Percentiles rank a stretch among this genome's conserved stretches.
These are phyloP conservation scores for Aquilaria yunnanensis DNA, from an alignment of 345 rosid genomes.

Conservation along the genomic window DNA sequence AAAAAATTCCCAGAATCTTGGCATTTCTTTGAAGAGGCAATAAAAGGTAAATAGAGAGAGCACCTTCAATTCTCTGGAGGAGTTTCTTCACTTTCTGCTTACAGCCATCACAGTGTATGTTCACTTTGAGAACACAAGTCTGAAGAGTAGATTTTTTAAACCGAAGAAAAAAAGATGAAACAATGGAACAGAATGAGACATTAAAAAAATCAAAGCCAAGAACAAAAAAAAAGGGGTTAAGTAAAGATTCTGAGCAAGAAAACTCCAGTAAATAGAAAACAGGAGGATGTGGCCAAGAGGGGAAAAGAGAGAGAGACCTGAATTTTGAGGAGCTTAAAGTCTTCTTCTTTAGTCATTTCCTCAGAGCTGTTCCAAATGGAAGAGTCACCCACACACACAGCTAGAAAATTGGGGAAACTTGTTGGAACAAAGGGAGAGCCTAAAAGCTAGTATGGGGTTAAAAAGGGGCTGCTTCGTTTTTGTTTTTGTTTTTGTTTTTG, in stretches of 20 bases:
- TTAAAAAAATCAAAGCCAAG: not conserved
- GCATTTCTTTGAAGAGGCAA: not conserved
- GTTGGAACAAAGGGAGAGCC: not conserved
- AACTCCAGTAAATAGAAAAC: conserved; percentile 5
- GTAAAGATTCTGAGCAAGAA: conserved; percentile 4
- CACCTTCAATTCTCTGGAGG: conserved; percentile 85
- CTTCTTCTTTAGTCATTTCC: conserved; percentile 81
- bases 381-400: conserved; percentile 21
- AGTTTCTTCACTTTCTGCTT: conserved; percentile 79
- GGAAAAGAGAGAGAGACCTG: conserved; percentile 37
- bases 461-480: not conserved
- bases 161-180: not conserved
- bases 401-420: conserved; percentile 12
- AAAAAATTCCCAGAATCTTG: not conserved
- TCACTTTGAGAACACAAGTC: conserved; percentile 75
- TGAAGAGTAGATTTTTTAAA: conserved; percentile 13
- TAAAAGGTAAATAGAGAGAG: not conserved
- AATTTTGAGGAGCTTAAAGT: conserved; percentile 85
- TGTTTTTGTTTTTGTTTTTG: too few relatives aligned
- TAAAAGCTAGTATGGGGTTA: conserved; percentile 4
- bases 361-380: conserved; percentile 20
- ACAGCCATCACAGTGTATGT: conserved; percentile 84
- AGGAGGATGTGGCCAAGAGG: conserved; percentile 14
- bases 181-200: conserved; percentile 2
- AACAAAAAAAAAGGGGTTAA: not conserved